Evolutionary conservation across 2,329 filamentous ascomycete genomes (phyloP).

Genomic region (Trichoderma afroharzianum): DNA sequence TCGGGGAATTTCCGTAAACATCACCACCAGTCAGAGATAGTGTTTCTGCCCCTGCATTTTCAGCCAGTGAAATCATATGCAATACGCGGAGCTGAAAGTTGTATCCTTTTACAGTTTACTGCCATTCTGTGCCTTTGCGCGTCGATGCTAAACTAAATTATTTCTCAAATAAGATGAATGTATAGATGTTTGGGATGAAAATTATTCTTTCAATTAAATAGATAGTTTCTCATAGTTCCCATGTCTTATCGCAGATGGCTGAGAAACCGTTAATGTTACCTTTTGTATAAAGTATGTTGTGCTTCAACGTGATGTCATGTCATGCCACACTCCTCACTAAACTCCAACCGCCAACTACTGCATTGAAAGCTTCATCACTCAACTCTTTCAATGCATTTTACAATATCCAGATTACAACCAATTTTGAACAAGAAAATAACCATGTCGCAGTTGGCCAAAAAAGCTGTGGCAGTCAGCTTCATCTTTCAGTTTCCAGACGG

Average conservation of each 20-base stretch:
- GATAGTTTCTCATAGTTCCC: not conserved
- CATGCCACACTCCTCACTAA: not conserved
- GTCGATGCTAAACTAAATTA: not conserved
- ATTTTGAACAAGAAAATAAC: slow-evolving; percentile 5
- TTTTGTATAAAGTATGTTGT: not conserved
- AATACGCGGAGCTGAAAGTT: not conserved
- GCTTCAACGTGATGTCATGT: slow-evolving; percentile 13
- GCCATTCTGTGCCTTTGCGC: too few relatives aligned
- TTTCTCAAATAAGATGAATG: not conserved
- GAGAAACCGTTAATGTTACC: not conserved
- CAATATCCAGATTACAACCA: not conserved
- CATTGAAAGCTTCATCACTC: not conserved
- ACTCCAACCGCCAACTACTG: not conserved
- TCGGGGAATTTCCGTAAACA: not conserved
- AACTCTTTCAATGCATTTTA: not conserved
- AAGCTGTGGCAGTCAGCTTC: slow-evolving; percentile 48
- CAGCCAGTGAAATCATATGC: not conserved
- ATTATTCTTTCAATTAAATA: too few relatives aligned
- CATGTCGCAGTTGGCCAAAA: slow-evolving; percentile 26
- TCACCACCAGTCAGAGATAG: not conserved
- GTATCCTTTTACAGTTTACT: not conserved
- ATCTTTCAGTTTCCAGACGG: slow-evolving; percentile 44
- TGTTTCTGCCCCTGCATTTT: not conserved
- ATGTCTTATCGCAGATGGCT: not conserved
- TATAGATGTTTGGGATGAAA: too few relatives aligned